Evolutionary conservation across 2,329 filamentous ascomycete genomes (phyloP).

Genomic region (Aspergillus viridinutans): DNA sequence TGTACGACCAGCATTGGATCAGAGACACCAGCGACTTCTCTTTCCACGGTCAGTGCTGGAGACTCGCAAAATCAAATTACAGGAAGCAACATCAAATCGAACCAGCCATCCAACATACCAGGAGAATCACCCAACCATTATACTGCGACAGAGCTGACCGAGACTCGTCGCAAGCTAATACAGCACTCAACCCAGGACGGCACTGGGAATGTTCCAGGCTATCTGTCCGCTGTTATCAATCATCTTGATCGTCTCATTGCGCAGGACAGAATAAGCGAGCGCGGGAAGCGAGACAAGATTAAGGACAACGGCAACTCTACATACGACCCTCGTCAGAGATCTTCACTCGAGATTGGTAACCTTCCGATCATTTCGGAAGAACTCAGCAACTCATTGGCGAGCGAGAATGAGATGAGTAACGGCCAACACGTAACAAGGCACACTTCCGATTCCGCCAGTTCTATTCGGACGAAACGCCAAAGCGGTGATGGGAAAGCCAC

Average conservation of each 20-base stretch:
- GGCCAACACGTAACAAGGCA: conserved; percentile 6
- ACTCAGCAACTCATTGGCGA: conserved; percentile 16
- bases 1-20: conserved; percentile 44
- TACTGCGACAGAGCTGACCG: conserved; percentile 52
- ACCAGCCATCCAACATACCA: conserved; percentile 37
- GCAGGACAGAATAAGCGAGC: conserved; percentile 25
- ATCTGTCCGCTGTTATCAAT: conserved; percentile 57
- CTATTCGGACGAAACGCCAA: conserved; percentile 6
- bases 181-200: conserved; percentile 45
- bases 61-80: conserved; percentile 14
- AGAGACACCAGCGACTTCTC: conserved; percentile 50
- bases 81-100: conserved; percentile 27
- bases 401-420: conserved; percentile 7
- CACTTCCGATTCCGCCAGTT: conserved; percentile 5
- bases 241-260: conserved; percentile 57
- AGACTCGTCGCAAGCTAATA: conserved; percentile 56
- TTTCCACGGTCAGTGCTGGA: conserved; percentile 34
- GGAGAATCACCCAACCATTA: conserved; percentile 48
- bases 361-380: conserved; percentile 54
- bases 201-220: conserved; percentile 43
- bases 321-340: conserved; percentile 16
- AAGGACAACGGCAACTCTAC: conserved; percentile 7
- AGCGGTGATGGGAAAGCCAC: conserved; percentile 39
- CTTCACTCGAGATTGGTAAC: conserved; percentile 17
- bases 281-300: background rate